These are phyloP conservation scores for Fusarium mangiferae DNA, from an alignment of 2,329 filamentous ascomycete genomes.

Conservation along the genomic window DNA sequence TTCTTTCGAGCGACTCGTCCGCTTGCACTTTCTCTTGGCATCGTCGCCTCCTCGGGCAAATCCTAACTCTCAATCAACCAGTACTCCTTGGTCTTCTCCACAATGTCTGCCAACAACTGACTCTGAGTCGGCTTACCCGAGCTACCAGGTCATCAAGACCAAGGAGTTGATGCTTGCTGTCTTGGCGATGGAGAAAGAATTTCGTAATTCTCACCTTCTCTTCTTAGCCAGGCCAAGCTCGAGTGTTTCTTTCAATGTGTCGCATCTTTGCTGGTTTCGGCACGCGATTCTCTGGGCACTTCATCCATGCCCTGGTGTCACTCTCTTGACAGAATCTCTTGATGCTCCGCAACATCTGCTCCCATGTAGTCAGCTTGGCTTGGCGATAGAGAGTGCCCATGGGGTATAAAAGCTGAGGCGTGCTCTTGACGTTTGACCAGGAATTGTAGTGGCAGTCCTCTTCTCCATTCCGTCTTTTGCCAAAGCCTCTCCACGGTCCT, in stretches of 20 bases:
- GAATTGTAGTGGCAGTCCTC: neutral
- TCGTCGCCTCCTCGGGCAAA: conserved; percentile 38
- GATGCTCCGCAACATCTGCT: conserved; percentile 12
- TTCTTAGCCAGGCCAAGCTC: conserved; percentile 35
- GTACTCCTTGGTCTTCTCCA: conserved; percentile 20
- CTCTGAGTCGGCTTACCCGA: conserved; percentile 29
- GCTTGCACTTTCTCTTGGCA: conserved; percentile 32
- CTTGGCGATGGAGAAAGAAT: conserved; percentile 35
- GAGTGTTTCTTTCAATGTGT: conserved; percentile 10
- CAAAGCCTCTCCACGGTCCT: neutral
- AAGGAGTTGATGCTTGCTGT: conserved; percentile 24
- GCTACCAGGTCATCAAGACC: conserved; percentile 17
- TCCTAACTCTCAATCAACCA: conserved; percentile 18
- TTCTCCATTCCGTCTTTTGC: conserved; percentile 1
- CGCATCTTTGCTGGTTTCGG: conserved; percentile 28
- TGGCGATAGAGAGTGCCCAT: conserved; percentile 20
- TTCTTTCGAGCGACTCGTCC: conserved; percentile 22
- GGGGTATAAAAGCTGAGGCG: conserved; percentile 30
- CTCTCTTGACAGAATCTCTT: conserved; percentile 13
- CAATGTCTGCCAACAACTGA: conserved; percentile 19
- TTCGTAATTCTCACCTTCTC: conserved; percentile 34
- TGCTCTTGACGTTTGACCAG: neutral
- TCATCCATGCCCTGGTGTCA: conserved; percentile 10
- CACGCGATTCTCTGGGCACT: conserved; percentile 24
- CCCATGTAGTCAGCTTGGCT: conserved; percentile 20